Evolutionary conservation across 139 green algal species (phyloP), one percentile per base, ranked within the genome.

Genomic region (Coelastrella sp.): DNA sequence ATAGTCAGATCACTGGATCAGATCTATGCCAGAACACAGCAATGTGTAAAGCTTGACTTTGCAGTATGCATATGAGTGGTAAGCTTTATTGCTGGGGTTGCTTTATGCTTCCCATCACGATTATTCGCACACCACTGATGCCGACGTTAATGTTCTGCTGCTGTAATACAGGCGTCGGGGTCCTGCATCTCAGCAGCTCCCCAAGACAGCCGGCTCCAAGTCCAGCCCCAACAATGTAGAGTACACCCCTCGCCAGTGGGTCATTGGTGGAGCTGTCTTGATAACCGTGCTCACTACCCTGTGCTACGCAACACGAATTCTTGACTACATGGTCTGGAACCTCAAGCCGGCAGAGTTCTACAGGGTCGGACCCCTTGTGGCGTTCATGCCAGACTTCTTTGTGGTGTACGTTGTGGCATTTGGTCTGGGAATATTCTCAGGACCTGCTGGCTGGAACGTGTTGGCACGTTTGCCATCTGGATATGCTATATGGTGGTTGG

Each of bases 321-420:
- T 86, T 1, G 67, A 79, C 23, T 30, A 50, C 4, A 9, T 79
- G 34, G 43, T 21, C 3, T 86, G 66, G 23, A 45, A 72, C 35
- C 4, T 86, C 8, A 43, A 27, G n/a, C 67, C 66, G 0, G 19
- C 21, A 3, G 30, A 32, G 23, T 86, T 86, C 35, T 41, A 80
- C 21, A 9, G 37, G 5, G 23, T 30, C 27, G 51, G 80, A 1
- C 80, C 80, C 1, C 72, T 86, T 23, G 48, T 86, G 17, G 21
- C 66, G 1, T 86, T 86, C 50, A 86, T 86, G 80, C 80, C 80
- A 0, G 80, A 86, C 35, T 86, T 80, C 50, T 72, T 86, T 9
- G 21, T 37, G 15, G 67, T 86, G 4, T 86, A 86, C 25, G 27
- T 71, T 2, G 48, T 80, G 2, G 67, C 67, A 3, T 86, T 86